Evolutionary conservation across 495 filamentous ascomycete genomes (phyloP).

Genomic region (Aeminium ludgeri): DNA sequence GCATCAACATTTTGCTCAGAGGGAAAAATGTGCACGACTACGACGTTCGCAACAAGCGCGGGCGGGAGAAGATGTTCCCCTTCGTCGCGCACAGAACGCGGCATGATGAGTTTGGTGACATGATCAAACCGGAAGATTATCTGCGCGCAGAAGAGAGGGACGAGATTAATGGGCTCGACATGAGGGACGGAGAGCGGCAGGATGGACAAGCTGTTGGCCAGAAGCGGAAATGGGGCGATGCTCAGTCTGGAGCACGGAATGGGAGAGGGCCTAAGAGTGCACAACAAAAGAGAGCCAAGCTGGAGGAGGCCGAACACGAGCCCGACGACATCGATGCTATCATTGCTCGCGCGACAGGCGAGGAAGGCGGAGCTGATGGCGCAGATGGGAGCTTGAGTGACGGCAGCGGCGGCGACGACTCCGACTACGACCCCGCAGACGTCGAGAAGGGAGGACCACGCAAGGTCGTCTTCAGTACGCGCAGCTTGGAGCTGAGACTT

Average conservation of each 20-base stretch:
- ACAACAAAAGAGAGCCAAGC: constrained; percentile 1
- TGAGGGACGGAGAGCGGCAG: constrained; percentile 27
- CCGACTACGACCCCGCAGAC: constrained; percentile 30
- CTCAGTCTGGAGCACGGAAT: constrained; percentile 7
- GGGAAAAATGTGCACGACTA: constrained; percentile 79
- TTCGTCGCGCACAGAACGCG: constrained; percentile 64
- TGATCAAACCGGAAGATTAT: constrained; percentile 85
- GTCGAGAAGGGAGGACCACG: constrained; percentile 39
- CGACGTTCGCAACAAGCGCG: constrained; percentile 83
- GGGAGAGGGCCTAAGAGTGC: constrained; percentile 7
- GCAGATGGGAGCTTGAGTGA: constrained; percentile 32
- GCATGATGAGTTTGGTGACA: constrained; percentile 79
- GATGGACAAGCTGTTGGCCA: constrained; percentile 54
- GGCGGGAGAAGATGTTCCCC: constrained; percentile 83
- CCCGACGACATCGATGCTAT: constrained; percentile 13
- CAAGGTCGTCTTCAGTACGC: constrained; percentile 46
- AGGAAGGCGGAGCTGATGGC: constrained; percentile 6
- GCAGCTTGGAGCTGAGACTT: constrained; percentile 47
- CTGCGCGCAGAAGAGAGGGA: constrained; percentile 85
- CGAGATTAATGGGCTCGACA: constrained; percentile 50
- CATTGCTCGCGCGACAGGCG: constrained; percentile 11
- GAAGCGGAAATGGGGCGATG: constrained; percentile 85
- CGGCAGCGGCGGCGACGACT: constrained; percentile 34
- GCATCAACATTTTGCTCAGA: constrained; percentile 79
- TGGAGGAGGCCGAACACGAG: constrained; percentile 14